Base-by-base conservation (phyloP, 2,329 filamentous ascomycete species). In the Xylaria sp. region DNA sequence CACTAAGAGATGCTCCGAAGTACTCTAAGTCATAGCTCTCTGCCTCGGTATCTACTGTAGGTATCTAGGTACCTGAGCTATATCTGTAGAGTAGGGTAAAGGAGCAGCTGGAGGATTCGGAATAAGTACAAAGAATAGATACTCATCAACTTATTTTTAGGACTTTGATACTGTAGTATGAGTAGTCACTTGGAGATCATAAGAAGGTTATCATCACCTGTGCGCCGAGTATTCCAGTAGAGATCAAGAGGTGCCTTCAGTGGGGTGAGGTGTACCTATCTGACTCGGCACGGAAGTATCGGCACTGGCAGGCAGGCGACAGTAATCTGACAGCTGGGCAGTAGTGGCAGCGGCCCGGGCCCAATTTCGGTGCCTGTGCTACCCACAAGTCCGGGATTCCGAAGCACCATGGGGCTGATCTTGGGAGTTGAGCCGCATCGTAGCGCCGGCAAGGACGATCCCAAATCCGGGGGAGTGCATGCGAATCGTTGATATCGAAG, bases 371-470 rank as follows among this genome's bases (percentile, higher is more conserved):
- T 61, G 58, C 38, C 33, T 52, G 35, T 14, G 55, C 38, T 70
- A 69, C 66, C 72, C 71, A 71, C 70, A 61, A 45, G 52, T 65
- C 70, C 65, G 63, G 64, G 63, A 66, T 66, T 59, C 60, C 60
- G 69, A 64, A 69, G 69, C 61, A 68, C 60, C 35, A 61, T 76
- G 75, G 73, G 74, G 74, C 73, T 75, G 73, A 73, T 64, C 69
- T 71, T 74, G 70, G 69, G 65, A 72, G 71, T 75, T 74, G 69
- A 75, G 74, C 73, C 74, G 74, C 74, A 75, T 75, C 67, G 66
- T 74, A 74, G 72, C 73, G 74, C 69, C 73, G 72, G 70, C 70
- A 73, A 73, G 71, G 71, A 71, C 73, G 72, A 71, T 73, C 62
- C 68, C 69, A 67, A 71, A 71, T 72, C 69, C 69, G 69, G 72